A percentile compares a stretch with the other conserved stretches of the same genome.
phyloP scores from a whole-genome alignment of 2,329 filamentous ascomycete species.

The Trichoderma aggressivum region DNA sequence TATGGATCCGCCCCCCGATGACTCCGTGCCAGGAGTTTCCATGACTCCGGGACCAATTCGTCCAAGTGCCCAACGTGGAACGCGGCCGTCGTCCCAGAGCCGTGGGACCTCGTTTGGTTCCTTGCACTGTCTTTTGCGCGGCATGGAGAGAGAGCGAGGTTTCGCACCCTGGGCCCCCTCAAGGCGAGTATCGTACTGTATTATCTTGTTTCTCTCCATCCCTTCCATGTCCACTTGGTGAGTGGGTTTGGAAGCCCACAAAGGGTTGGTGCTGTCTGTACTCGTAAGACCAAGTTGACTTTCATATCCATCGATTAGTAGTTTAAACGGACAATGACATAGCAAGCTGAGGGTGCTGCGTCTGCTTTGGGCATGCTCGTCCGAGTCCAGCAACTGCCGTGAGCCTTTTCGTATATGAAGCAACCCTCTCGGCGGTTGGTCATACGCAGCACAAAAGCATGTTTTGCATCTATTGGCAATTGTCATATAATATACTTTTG shows the following conservation, averaged over 20 bases:
- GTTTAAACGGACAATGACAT: not conserved
- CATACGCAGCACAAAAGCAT: not conserved
- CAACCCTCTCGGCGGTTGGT: not conserved
- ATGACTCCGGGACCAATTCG: not conserved
- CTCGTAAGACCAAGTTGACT: not conserved
- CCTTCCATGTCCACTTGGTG: not conserved
- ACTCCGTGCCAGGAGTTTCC: slow-evolving; percentile 12
- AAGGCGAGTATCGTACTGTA: not conserved
- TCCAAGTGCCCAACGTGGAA: not conserved
- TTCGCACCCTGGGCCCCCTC: not conserved
- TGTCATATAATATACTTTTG: slow-evolving; percentile 9
- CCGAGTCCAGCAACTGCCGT: not conserved
- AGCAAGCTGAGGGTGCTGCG: not conserved
- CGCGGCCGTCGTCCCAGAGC: slow-evolving; percentile 3
- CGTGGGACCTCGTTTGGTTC: not conserved
- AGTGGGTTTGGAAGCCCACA: not conserved
- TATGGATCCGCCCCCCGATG: not conserved
- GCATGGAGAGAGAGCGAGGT: not conserved
- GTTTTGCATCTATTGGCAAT: slow-evolving; percentile 2
- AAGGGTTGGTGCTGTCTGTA: not conserved
- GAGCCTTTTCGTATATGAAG: not conserved
- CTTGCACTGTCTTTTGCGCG: not conserved
- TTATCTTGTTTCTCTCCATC: not conserved
- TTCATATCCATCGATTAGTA: not conserved
- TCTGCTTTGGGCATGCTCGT: not conserved